Base-by-base conservation (phyloP, 1,139 yeast species). In the Candida gigantensis region DNA sequence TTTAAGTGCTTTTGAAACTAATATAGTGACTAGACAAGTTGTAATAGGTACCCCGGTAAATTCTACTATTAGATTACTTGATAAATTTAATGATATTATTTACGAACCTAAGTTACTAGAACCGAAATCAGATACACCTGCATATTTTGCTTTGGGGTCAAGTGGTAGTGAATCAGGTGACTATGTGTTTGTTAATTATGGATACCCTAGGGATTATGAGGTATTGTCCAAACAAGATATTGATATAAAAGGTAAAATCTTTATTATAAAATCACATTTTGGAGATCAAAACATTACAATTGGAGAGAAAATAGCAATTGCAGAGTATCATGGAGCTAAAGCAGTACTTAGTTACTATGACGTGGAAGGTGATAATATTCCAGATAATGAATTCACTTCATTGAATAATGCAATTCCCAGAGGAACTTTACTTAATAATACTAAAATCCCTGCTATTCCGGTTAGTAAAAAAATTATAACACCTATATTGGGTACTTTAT, bases 361-460 rank as follows among this genome's bases (percentile, higher is more conserved):
- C 27, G 42, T 50, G 15, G 32, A 39, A n/a, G 19, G 21, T 12
- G 32, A 33, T 29, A 32, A 37, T 18, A 27, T 34, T 11, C 28
- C 23, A 11, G 35, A 34, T 26, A 29, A 32, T 21, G 40, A 35
- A 17, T 24, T 32, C 10, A 31, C 34, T 16, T 24, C 10, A 8
- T 34, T 42, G 11, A 35, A 39, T 32, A 25, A 27, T 9, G 42
- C 42, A 7, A 43, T 46, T 6, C 32, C 46, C 3, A 32, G 50
- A 30, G 46, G 33, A 24, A 35, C 28, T 18, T 37, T 43, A 17
- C 29, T 37, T 21, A 39, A 39, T 15, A 36, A 21, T 6, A 53
- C 61, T 2, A 33, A 45, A 2, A 55, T 68, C 28, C 62, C 68
- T n/a, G 49, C 63, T 6, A 44, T 67, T 13, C 77, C 77, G 3